A percentile compares a stretch with the other conserved stretches of the same genome.
Evolutionary conservation across 75 land plant genomes (phyloP).

Genomic region (Pinus taeda): DNA sequence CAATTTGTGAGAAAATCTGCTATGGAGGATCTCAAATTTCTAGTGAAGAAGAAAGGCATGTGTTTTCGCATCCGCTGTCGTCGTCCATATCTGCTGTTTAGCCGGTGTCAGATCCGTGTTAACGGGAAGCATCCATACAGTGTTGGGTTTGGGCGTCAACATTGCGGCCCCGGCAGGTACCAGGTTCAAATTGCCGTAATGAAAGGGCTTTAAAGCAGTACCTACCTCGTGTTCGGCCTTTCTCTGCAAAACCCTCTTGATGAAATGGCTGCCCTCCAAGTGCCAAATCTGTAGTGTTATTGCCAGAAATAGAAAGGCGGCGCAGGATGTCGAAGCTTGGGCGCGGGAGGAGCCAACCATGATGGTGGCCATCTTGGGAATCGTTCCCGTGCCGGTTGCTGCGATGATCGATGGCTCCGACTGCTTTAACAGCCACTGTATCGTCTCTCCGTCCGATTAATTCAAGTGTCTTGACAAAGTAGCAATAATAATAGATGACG

Average conservation of each 20-base stretch:
- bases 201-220: background rate
- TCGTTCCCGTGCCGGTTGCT: slow-evolving; percentile 59
- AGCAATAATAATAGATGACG: too few relatives aligned
- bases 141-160: background rate
- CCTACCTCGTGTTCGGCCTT: background rate
- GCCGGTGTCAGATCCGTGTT: background rate
- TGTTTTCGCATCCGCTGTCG: background rate
- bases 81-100: background rate
- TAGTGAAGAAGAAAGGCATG: too few relatives aligned
- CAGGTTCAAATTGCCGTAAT: background rate
- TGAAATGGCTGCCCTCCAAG: background rate
- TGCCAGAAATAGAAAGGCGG: background rate
- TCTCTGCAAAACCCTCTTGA: background rate
- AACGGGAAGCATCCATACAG: background rate
- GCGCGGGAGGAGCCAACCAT: slow-evolving; percentile 14
- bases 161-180: background rate
- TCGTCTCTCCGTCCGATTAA: slow-evolving; percentile 64
- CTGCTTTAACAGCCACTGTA: slow-evolving; percentile 62
- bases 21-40: too few relatives aligned
- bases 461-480: too few relatives aligned
- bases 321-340: background rate
- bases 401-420: slow-evolving; percentile 62
- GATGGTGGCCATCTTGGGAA: slow-evolving; percentile 38
- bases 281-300: background rate
- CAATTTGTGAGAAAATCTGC: too few relatives aligned